Evolutionary conservation across 1,139 yeast genomes (phyloP).

Genomic region (Yamadazyma mexicana): DNA sequence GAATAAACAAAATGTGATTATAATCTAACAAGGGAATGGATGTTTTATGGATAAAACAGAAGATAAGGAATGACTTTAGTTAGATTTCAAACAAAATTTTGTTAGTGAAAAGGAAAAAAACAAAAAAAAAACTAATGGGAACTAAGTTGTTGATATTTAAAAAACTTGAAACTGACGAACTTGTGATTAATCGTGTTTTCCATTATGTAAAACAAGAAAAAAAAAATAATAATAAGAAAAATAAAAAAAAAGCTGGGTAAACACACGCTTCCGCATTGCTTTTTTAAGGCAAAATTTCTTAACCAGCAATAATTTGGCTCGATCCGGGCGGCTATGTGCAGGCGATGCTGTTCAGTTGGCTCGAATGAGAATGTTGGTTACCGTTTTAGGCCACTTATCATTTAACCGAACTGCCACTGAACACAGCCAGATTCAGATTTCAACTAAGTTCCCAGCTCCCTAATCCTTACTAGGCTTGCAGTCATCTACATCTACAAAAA

Average conservation of each 20-base stretch:
- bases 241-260: slow-evolving; percentile 2
- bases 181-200: not conserved
- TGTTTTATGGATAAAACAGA: slow-evolving; percentile 1
- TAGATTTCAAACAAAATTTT: slow-evolving; percentile 11
- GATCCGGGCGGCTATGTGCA: not conserved
- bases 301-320: slow-evolving; percentile 5
- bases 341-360: not conserved
- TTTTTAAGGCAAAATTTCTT: slow-evolving; percentile 1
- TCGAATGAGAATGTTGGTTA: not conserved
- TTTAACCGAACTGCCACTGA: no score
- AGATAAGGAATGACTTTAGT: slow-evolving; percentile 21
- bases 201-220: not conserved
- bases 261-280: slow-evolving; percentile 1
- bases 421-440: no score
- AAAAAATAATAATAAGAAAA: no score
- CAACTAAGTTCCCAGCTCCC: no score
- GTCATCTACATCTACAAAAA: no score
- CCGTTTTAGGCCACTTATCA: not conserved
- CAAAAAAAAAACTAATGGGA: slow-evolving; percentile 1
- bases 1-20: slow-evolving; percentile 1
- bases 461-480: no score
- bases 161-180: slow-evolving; percentile 2
- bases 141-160: slow-evolving; percentile 4
- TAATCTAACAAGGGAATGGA: slow-evolving; percentile 1
- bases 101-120: not conserved